Percentiles rank a stretch among this genome's conserved stretches.
Conservation (phyloP, 75 land plant species). For the Chamaecyparis obtusa region DNA sequence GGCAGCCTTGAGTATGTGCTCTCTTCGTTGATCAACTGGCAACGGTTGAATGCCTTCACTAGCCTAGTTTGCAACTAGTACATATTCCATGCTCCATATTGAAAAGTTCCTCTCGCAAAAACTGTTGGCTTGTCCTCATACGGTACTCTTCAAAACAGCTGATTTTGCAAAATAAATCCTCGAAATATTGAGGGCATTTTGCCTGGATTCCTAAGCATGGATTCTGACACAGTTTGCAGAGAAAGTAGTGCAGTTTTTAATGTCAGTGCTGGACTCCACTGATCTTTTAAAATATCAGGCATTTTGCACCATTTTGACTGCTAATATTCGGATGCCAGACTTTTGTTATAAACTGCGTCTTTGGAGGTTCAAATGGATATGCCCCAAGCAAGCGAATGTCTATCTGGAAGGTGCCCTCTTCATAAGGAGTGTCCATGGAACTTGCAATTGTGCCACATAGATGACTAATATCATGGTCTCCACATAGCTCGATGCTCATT, state of each 20-base stretch:
- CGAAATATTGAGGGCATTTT: no score
- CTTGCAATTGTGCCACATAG: constrained; percentile 86
- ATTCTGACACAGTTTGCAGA: constrained; percentile 90
- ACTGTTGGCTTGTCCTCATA: no score
- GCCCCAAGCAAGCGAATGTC: constrained; percentile 89
- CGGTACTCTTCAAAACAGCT: no score
- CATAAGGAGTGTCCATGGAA: constrained; percentile 87
- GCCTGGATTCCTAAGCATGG: no score
- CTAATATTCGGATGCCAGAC: constrained; percentile 99
- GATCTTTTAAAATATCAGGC: constrained; percentile 97
- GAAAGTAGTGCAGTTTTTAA: constrained; percentile 94
- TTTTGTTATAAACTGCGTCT: constrained; percentile 92
- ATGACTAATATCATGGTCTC: constrained; percentile 50
- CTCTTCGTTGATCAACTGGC: constrained; percentile 35
- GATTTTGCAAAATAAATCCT: no score
- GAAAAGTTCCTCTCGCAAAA: no score
- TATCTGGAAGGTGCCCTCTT: constrained; percentile 81
- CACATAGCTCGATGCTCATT: constrained; percentile 59
- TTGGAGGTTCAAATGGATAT: constrained; percentile 98
- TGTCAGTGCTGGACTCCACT: constrained; percentile 99
- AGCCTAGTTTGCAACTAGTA: no score
- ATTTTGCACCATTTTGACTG: constrained; percentile 99
- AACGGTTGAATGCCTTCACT: constrained; percentile 61
- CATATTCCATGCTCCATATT: no score
- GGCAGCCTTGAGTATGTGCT: no score